Evolutionary conservation across 495 filamentous ascomycete species (phyloP).

Genomic region (Lineolata rhizophorae): DNA sequence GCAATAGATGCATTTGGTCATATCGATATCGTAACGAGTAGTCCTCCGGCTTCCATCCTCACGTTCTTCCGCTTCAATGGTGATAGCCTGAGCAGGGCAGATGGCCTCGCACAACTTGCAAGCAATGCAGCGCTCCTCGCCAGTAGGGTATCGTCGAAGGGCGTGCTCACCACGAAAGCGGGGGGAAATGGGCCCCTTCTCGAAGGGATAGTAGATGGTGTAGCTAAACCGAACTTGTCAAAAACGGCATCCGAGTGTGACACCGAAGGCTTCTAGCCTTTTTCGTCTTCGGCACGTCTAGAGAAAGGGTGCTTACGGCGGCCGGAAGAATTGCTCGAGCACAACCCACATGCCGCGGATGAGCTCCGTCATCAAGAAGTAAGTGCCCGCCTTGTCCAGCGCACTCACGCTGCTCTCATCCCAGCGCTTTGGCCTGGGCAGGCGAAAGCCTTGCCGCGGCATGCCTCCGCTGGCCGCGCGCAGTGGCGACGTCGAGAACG

Average conservation of each 20-base stretch:
- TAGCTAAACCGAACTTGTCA: no score
- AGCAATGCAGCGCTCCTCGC: slow-evolving; percentile 95
- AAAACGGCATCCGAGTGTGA: no score
- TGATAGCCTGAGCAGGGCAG: slow-evolving; percentile 92
- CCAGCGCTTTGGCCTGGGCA: slow-evolving; percentile 44
- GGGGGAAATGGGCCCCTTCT: slow-evolving; percentile 95
- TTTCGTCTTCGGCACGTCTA: no score
- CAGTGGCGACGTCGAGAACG: slow-evolving; percentile 38
- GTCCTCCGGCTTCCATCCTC: slow-evolving; percentile 85
- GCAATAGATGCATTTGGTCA: slow-evolving; percentile 99
- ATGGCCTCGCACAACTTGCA: slow-evolving; percentile 99
- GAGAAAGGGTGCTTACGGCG: slow-evolving; percentile 59
- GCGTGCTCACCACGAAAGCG: slow-evolving; percentile 96
- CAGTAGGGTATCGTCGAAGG: slow-evolving; percentile 81
- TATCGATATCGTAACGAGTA: slow-evolving; percentile 96
- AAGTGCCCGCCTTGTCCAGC: slow-evolving; percentile 66
- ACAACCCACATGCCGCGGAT: slow-evolving; percentile 92
- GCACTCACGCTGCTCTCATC: slow-evolving; percentile 46
- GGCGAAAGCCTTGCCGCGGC: slow-evolving; percentile 55
- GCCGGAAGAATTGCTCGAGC: slow-evolving; percentile 92
- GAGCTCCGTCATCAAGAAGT: slow-evolving; percentile 90
- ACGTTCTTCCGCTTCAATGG: slow-evolving; percentile 96
- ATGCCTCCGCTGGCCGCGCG: slow-evolving; percentile 49
- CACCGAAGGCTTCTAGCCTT: no score
- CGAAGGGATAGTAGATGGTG: slow-evolving; percentile 96